A percentile compares a stretch with the other conserved stretches of the same genome.
phyloP scores from a whole-genome alignment of 2,329 filamentous ascomycete genomes.

The Pseudocercospora cruenta region DNA sequence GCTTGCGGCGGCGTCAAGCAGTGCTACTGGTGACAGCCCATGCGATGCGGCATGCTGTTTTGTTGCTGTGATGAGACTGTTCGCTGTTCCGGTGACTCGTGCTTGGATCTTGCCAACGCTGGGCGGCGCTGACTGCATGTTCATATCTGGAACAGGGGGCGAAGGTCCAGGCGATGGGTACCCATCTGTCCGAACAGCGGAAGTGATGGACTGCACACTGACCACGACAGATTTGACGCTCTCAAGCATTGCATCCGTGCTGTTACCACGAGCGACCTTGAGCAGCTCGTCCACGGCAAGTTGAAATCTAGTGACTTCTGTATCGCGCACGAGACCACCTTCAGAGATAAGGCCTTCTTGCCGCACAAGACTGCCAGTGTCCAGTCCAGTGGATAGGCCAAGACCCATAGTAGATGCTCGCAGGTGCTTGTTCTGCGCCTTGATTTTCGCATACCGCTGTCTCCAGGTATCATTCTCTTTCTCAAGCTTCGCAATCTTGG shows the following conservation, averaged over 20 bases:
- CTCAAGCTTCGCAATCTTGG: constrained; percentile 75
- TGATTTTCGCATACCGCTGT: constrained; percentile 81
- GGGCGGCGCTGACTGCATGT: constrained; percentile 25
- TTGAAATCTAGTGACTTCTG: constrained; percentile 94
- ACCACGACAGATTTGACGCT: constrained; percentile 85
- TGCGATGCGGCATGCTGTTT: constrained; percentile 85
- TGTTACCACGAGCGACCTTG: constrained; percentile 72
- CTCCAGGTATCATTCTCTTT: constrained; percentile 88
- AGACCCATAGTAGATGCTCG: constrained; percentile 80
- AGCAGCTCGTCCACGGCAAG: constrained; percentile 90
- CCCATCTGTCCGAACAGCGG: constrained; percentile 62
- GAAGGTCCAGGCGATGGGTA: constrained; percentile 38
- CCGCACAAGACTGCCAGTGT: constrained; percentile 69
- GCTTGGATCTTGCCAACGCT: constrained; percentile 64
- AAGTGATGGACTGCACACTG: constrained; percentile 80
- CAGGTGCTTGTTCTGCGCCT: constrained; percentile 81
- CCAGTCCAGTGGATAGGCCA: constrained; percentile 56
- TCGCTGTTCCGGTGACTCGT: constrained; percentile 87
- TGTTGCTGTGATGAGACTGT: constrained; percentile 91
- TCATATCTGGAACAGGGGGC: constrained; percentile 29
- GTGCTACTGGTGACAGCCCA: constrained; percentile 87
- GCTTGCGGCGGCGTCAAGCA: constrained; percentile 90
- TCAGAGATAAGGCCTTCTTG: constrained; percentile 63
- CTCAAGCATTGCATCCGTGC: constrained; percentile 75
- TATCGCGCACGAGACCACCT: constrained; percentile 81